Base-by-base conservation (phyloP, 2,329 filamentous ascomycete genomes). In the Pleomassaria siparia region DNA sequence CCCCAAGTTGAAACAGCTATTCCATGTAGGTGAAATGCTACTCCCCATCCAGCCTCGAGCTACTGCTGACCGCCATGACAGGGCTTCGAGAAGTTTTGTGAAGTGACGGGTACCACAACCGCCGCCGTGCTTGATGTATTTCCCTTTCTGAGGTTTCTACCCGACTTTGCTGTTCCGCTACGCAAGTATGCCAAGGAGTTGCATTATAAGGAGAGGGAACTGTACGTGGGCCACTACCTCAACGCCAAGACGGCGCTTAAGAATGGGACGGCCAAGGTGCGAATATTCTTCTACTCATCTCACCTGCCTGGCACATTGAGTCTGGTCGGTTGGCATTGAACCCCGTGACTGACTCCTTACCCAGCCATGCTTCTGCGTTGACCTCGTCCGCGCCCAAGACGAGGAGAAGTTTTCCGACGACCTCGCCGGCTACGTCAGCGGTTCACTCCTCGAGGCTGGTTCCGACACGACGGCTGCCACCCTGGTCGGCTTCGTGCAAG, bases 61-160 rank as follows among this genome's bases (percentile, higher is more conserved):
- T 5, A 5, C n/a, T 32, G 29, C 29, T 32, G 13, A 32, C 29
- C 5, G 9, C n/a, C 9, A 10, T 15, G 13, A 11, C 29, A 32
- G 29, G 29, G 29, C 5, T 32, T 32, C 13, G 29, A 32, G 29
- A 7, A 32, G n/a, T 32, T 32, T n/a, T 32, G 29, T 32, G 29
- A 7, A 15, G 29, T 32, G 9, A 32, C 29, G 9, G 29, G 29
- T 15, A 32, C 29, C 29, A 10, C 9, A 32, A 32, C 29, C 20
- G 32, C 32, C 6, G 32, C 32, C 5, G 8, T 35, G n/a, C 29
- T 35, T 35, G 75, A 79, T 50, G 59, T 72, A 25, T 79, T 72
- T 46, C 77, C 77, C 0, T 49, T 73, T 2, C 49, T 80, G 2
- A 64, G 73, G 22, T 46, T 53, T 7, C 65, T 81, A 3, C 55